phyloP scores from a whole-genome alignment of 2,329 filamentous ascomycete species.

The Fusarium anguioides region DNA sequence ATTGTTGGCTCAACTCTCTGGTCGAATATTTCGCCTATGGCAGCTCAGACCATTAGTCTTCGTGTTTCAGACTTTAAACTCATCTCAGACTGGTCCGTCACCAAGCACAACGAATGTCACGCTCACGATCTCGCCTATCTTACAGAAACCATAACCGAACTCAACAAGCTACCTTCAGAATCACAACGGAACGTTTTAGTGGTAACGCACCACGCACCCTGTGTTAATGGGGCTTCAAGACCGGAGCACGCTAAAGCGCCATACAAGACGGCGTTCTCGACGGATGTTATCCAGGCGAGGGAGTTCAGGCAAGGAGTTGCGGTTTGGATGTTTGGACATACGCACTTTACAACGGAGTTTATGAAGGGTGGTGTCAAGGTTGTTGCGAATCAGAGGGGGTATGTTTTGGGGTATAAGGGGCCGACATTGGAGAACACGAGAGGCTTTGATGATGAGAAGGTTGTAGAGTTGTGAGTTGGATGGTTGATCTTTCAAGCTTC shows the following conservation, averaged over 20 bases:
- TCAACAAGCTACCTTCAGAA: conserved; percentile 27
- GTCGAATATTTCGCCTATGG: conserved; percentile 59
- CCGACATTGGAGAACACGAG: conserved; percentile 40
- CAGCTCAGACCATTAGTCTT: conserved; percentile 52
- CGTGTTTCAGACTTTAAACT: conserved; percentile 65
- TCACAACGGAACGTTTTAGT: conserved; percentile 55
- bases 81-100: conserved; percentile 63
- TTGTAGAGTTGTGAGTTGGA: conserved; percentile 34
- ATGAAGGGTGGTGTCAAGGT: conserved; percentile 49
- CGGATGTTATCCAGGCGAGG: conserved; percentile 53
- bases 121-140: conserved; percentile 63
- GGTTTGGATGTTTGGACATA: conserved; percentile 62
- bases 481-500: too few species aligned
- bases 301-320: conserved; percentile 49
- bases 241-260: conserved; percentile 60
- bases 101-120: conserved; percentile 61
- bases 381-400: conserved; percentile 60
- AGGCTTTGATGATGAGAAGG: conserved; percentile 41
- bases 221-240: conserved; percentile 58
- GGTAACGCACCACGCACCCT: conserved; percentile 68
- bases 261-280: conserved; percentile 63
- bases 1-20: conserved; percentile 69
- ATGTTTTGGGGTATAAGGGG: conserved; percentile 47
- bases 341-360: conserved; percentile 57
- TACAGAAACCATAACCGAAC: conserved; percentile 49